phyloP scores from a whole-genome alignment of 371 early-diverging fungal genomes.

The Haplosporangium sp. region DNA sequence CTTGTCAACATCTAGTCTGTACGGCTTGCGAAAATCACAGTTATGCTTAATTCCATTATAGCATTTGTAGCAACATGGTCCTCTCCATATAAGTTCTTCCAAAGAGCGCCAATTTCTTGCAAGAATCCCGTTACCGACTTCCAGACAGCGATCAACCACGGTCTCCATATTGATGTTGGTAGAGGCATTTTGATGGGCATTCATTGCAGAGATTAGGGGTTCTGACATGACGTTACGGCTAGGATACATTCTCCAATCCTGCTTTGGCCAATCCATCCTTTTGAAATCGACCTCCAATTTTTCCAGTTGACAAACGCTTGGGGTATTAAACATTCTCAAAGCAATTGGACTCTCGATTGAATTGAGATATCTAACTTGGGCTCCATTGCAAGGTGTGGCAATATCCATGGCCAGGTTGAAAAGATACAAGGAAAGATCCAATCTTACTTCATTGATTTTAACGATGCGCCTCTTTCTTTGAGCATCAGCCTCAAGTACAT shows the following conservation, averaged over 20 bases:
- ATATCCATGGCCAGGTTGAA: neutral
- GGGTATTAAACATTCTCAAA: neutral
- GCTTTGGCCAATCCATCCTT: neutral
- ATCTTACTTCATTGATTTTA: neutral
- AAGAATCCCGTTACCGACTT: neutral
- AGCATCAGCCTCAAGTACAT: neutral
- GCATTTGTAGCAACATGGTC: neutral
- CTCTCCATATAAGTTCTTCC: neutral
- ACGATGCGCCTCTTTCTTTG: neutral
- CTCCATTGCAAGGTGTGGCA: neutral
- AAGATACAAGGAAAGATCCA: neutral
- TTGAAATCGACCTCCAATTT: neutral
- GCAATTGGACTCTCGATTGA: slow-evolving; percentile 6
- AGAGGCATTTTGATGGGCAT: neutral
- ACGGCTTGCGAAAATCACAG: neutral
- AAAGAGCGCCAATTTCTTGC: neutral
- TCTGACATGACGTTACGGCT: neutral
- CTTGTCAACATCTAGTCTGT: neutral
- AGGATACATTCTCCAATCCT: neutral
- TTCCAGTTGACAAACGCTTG: slow-evolving; percentile 2
- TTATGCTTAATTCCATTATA: neutral
- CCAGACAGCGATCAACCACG: neutral
- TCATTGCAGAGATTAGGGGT: neutral
- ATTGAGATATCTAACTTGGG: neutral
- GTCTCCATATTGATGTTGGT: neutral